Base-by-base conservation (phyloP, 345 rosid species). In the Cardiospermum halicacabum region DNA sequence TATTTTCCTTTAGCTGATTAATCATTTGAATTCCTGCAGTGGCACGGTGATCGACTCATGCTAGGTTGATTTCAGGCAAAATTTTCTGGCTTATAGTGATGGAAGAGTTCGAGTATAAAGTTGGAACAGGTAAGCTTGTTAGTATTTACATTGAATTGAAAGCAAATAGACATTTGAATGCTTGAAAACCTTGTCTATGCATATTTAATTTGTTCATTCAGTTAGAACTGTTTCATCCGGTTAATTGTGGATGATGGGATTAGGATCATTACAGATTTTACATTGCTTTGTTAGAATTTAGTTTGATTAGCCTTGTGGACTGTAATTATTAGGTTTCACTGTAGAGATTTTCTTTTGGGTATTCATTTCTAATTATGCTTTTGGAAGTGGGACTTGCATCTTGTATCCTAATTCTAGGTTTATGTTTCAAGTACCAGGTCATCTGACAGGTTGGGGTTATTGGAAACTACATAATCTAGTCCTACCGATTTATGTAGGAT, bases 71-170 rank as follows among this genome's bases (percentile, higher is more conserved):
- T 18, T 22, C 16, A 58, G 19, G 28, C 3, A 34, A 58, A 3
- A 16, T 12, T 7, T 31, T 15, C 11, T 13, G 27, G 25, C 7
- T 50, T 16, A 9, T 18, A n/a, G 6, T 50, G 51, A 39, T 53
- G 53, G 50, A 68, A 27, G 53, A 49, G 8, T 24, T 49, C 51
- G 47, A 56, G 43, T 37, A 12, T 32, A 66, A 56, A 45, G 18
- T 26, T 30, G 27, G 25, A 32, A 13, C 42, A 43, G 69, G 62
- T 66, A 30, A 66, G 36, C 30, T 45, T 45, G 28, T 51, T 36
- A 50, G 5, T 43, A 21, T 43, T 45, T 45, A n/a, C 22, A n/a
- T 19, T 5, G 10, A 45, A 45, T 2, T 7, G 1, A 18, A 45
- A 22, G 9, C 50, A 18, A 43, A 15, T 19, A 9, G 18, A 45